These are phyloP conservation scores for Aspergillus indologenus DNA, from an alignment of 495 filamentous ascomycete genomes.

Conservation along the genomic window DNA sequence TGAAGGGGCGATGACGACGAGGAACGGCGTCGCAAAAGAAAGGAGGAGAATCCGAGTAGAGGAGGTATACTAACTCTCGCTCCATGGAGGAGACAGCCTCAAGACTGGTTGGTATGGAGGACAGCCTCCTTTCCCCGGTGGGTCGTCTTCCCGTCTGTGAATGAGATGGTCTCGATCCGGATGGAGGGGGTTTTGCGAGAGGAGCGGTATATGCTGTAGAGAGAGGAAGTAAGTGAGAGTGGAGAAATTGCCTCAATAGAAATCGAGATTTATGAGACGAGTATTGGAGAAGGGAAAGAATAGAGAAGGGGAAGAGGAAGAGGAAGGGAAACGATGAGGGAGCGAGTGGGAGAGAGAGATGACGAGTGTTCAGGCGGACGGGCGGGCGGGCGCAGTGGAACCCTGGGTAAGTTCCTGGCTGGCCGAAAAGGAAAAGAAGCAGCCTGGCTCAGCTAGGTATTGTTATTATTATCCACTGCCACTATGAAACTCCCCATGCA, in stretches of 20 bases:
- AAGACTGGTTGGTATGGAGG: background rate
- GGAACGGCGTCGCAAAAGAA: conserved; percentile 13
- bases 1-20: conserved; percentile 6
- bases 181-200: background rate
- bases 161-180: background rate
- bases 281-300: background rate
- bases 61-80: conserved; percentile 19
- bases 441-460: too few relatives aligned
- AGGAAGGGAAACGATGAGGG: conserved; percentile 1
- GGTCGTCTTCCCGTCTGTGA: background rate
- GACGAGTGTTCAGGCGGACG: background rate
- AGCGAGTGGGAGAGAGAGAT: background rate
- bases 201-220: background rate
- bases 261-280: background rate
- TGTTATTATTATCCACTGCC: too few relatives aligned
- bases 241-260: background rate
- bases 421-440: too few relatives aligned
- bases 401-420: conserved; percentile 16
- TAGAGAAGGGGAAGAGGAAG: conserved; percentile 9
- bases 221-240: background rate
- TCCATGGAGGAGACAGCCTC: conserved; percentile 19
- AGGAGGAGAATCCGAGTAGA: conserved; percentile 11
- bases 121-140: background rate
- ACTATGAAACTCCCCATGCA: too few relatives aligned
- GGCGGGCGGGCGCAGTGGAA: background rate